Conservation (phyloP, 73 alveolate genomes). For the Paraurostyla sp. region DNA sequence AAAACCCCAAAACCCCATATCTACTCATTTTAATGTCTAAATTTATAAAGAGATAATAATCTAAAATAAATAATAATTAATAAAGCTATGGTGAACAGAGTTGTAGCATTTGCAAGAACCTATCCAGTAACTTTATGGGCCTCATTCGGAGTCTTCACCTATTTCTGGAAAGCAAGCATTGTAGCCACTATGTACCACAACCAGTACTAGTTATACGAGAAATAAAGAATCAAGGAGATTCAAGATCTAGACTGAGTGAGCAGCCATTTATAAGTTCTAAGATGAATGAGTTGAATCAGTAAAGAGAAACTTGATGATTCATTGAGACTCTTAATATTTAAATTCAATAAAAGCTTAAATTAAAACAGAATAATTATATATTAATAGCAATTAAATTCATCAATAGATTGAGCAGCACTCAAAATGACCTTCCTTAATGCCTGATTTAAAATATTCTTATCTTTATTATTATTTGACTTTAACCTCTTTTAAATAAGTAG, state of each 20-base stretch:
- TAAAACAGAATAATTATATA: background rate
- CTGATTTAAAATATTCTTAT: constrained; percentile 37
- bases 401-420: constrained; percentile 61
- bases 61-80: too few relatives aligned
- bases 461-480: constrained; percentile 1
- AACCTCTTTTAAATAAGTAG: constrained; percentile 53
- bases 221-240: background rate
- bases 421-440: constrained; percentile 61
- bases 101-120: background rate
- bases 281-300: too few relatives aligned
- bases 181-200: constrained; percentile 13
- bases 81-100: background rate
- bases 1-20: too few relatives aligned
- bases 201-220: background rate
- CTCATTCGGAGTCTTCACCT: constrained; percentile 37
- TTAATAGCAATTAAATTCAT: background rate
- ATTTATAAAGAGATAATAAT: too few relatives aligned
- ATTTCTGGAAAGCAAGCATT: constrained; percentile 29
- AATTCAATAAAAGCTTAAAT: background rate
- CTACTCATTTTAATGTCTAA: too few relatives aligned
- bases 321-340: background rate
- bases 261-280: too few relatives aligned
- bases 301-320: background rate
- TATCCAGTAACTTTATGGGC: constrained; percentile 18
- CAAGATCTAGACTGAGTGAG: too few relatives aligned